Evolutionary conservation across 2,329 filamentous ascomycete species (phyloP), one percentile per base, ranked within the genome.

Genomic region (Blastomyces percursus): DNA sequence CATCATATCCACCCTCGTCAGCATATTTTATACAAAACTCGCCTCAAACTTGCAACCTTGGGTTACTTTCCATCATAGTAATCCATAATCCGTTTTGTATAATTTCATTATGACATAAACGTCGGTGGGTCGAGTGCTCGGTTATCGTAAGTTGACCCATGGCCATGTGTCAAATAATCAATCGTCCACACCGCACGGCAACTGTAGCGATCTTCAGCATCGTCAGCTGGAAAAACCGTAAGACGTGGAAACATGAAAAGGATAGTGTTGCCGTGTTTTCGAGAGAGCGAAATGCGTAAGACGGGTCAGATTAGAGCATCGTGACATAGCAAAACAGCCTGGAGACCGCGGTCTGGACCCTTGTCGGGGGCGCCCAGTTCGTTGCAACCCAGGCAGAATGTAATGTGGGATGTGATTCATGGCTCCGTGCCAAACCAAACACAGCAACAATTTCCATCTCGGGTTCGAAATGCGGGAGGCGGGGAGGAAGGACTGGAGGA

Each of bases 391-490:
- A 60, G 65, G 64, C 59, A 63, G 8, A 38, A 38, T 11, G 9
- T 38, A 38, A 63, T 64, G 62, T 65, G 62, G 61, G 62, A 56
- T 24, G 61, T 61, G 46, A 64, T 63, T 57, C 24, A 57, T 35
- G 63, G 58, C 58, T 59, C 50, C 61, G 64, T 69, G 59, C 71
- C 72, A 73, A 75, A 69, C 75, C 75, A 69, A 76, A 76, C 72
- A 66, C 58, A 77, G 76, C 67, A 77, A 77, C 71, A 73, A 65
- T 76, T 77, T 78, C 76, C 76, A 76, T 77, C 14, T 35, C 42
- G 48, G 27, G 27, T 6, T 58, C n/a, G 16, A 58, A 30, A 44
- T n/a, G 62, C 64, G 67, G 60, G 54, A 64, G 62, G 46, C 21
- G 59, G 4, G 46, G 46, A 24, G n/a, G 11, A n/a, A 6, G 44